Evolutionary conservation across 768 basidiomycete species (phyloP), one percentile per base, ranked within the genome.

Genomic region (Pleurotus ostreatus): DNA sequence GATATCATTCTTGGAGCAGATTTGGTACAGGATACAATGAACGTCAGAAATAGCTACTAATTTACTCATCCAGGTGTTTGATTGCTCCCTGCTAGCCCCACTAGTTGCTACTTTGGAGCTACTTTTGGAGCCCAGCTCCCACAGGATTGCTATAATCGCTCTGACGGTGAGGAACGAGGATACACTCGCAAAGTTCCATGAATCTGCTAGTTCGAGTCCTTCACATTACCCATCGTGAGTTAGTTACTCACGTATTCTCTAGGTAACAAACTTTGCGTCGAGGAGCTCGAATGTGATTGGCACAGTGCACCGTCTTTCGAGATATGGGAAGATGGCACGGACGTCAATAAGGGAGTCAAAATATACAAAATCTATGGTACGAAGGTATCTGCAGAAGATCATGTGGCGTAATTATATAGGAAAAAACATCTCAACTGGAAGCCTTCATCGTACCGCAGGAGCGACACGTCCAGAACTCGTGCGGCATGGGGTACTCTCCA

Each of bases 1-100:
- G 83, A 88, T 48, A 54, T 91, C 6, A 72, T 92, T 38, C 63
- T 93, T 0, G 89, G 90, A 6, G 85, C 90, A 41, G 90, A 93
- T 64, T 74, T 91, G 46, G 78, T 78, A 44, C 38, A 20, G 2
- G 45, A 5, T 46, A 39, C 38, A 56, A 38, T 43, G 4, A 49
- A 48, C 8, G 34, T 37, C 5, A 20, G 8, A 20, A 15, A 39
- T 26, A 46, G 46, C 23, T 54, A 47, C 9, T 15, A 20, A 26
- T 25, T 16, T 51, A 44, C 25, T 20, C 57, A 0, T 2, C 2
- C 7, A 91, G 89, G 82, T 88, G 5, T 92, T 84, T 62, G 87
- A 90, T 62, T 84, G 85, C 6, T 63, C 64, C 8, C 69, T 90
- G 40, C 78, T 89, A 45, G 78, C 81, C 5, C 71, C 83, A 0